phyloP scores from a whole-genome alignment of 2,329 filamentous ascomycete genomes.

The Dissoconium aciculare region DNA sequence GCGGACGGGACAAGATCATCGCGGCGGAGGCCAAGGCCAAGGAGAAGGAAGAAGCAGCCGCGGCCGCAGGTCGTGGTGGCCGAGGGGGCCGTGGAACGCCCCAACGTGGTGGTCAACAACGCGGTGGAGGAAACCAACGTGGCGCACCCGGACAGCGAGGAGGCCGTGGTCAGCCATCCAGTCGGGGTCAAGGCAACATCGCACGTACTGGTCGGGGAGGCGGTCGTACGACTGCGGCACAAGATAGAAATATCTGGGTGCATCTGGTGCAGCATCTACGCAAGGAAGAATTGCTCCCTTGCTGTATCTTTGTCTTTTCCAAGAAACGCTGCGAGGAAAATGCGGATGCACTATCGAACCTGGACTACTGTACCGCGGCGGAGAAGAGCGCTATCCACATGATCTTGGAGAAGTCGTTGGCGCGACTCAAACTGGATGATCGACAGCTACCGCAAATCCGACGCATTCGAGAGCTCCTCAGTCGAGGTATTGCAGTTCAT shows the following conservation, averaged over 20 bases:
- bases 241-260: constrained; percentile 95
- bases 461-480: constrained; percentile 67
- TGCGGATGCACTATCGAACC: constrained; percentile 82
- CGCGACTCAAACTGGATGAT: constrained; percentile 80
- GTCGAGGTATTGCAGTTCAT: constrained; percentile 85
- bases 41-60: constrained; percentile 34
- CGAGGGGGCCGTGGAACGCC: constrained; percentile 37
- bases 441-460: constrained; percentile 82
- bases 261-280: constrained; percentile 83
- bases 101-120: constrained; percentile 31
- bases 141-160: constrained; percentile 37
- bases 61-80: constrained; percentile 38
- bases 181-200: constrained; percentile 64
- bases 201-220: constrained; percentile 73
- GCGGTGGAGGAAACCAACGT: constrained; percentile 30
- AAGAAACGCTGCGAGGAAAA: constrained; percentile 97
- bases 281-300: constrained; percentile 74
- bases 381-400: constrained; percentile 97
- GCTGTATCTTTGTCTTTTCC: constrained; percentile 96
- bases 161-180: constrained; percentile 39
- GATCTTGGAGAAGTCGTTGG: constrained; percentile 90
- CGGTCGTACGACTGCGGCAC: constrained; percentile 73
- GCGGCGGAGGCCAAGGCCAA: constrained; percentile 31
- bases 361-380: constrained; percentile 81
- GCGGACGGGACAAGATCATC: constrained; percentile 65